Base-by-base conservation (phyloP, 1,284 basidiomycete species). In the Volvariella volvacea region DNA sequence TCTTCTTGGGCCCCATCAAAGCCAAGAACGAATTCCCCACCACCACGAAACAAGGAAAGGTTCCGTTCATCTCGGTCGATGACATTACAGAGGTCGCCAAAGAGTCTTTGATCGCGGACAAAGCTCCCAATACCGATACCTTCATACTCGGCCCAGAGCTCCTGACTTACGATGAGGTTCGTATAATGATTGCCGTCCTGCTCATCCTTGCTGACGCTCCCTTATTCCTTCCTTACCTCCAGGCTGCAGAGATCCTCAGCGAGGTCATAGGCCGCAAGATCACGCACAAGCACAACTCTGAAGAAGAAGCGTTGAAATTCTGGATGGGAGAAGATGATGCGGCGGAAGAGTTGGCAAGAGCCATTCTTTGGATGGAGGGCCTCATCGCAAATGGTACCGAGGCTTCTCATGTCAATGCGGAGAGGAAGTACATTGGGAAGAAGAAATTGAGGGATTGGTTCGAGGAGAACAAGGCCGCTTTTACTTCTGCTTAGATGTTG, bases 151-250 rank as follows among this genome's bases (percentile, higher is more conserved):
- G 57, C 15, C 52, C 55, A 1, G 44, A 56, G 15, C 34, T 52
- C 2, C 48, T 50, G 12, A 45, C 49, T 14, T 53, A 55, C 15
- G 50, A 52, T 42, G 51, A 56, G 42, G 57, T 59, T 44, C 28
- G 41, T 31, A n/a, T 2, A n/a, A n/a, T n/a, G n/a, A n/a, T n/a
- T n/a, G n/a, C n/a, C 34, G 6, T 20, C 14, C 33, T 15, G 19
- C 19, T 9, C 3, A 8, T 12, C 10, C 15, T 22, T 43, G 17
- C 17, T 4, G 25, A n/a, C 8, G 4, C n/a, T 14, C 6, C 12
- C 25, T 28, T 12, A 28, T n/a, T n/a, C 25, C 25, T 28, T 28
- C 25, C 6, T 28, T 28, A 19, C 19, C 20, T n/a, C 20, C 36
- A 56, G 55, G 49, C 45, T 4, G 53, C 52, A 3, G 48, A n/a